Evolutionary conservation across 805 yeast species (phyloP).

Genomic region (Phaffomyces thermotolerans): DNA sequence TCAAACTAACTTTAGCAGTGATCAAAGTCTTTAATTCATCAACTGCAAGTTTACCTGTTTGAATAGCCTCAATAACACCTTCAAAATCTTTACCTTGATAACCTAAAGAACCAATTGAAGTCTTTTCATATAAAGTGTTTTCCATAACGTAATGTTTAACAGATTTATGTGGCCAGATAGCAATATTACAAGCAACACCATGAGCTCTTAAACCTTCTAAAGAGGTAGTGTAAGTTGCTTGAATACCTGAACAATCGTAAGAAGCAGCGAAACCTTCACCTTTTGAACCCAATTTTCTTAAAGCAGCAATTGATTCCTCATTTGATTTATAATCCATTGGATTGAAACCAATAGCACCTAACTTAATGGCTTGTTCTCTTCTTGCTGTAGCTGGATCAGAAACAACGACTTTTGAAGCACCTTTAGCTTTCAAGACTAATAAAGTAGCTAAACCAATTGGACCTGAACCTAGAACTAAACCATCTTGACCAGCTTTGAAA

Average conservation of each 20-base stretch:
- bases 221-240: conserved; percentile 36
- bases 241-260: conserved; percentile 48
- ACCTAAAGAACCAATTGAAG: conserved; percentile 39
- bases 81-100: conserved; percentile 37
- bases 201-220: conserved; percentile 33
- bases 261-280: conserved; percentile 43
- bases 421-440: conserved; percentile 44
- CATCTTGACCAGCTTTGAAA: conserved; percentile 37
- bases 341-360: conserved; percentile 40
- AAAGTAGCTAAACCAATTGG: conserved; percentile 56
- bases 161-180: conserved; percentile 42
- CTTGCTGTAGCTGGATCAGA: conserved; percentile 54
- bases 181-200: conserved; percentile 41
- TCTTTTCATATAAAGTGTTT: conserved; percentile 34
- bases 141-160: conserved; percentile 40
- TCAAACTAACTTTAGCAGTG: conserved; percentile 32
- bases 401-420: conserved; percentile 42
- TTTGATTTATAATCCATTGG: conserved; percentile 27
- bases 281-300: conserved; percentile 31
- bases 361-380: conserved; percentile 46
- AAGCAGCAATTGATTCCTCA: conserved; percentile 26
- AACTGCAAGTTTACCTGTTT: conserved; percentile 28
- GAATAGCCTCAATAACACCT: conserved; percentile 35
- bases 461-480: conserved; percentile 54
- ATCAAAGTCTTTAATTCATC: conserved; percentile 31